Base-by-base conservation (phyloP, 225 moss, liverwort and hornwort species). In the Bryum argenteum region DNA sequence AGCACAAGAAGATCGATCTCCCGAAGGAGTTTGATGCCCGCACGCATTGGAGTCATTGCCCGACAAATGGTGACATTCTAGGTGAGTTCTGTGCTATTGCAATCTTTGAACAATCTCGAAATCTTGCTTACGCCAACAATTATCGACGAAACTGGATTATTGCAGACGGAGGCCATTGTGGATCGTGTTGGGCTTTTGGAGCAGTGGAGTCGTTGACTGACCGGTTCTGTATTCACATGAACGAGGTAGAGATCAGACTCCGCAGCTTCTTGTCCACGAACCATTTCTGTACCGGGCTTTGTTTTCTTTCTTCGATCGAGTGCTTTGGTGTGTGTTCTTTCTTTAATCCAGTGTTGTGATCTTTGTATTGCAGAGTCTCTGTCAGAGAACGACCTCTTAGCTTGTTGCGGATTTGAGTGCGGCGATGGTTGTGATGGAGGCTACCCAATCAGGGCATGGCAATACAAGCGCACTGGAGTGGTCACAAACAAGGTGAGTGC, bases 171-270 rank as follows among this genome's bases (percentile, higher is more conserved):
- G 97, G 97, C 5, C 97, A 98, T 54, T 98, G 97, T 80, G 97
- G 97, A 21, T 98, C 97, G 12, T 98, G 97, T 84, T 98, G 97
- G 97, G 97, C 97, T 5, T 98, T 98, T 73, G 97, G 94, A 74
- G 92, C 94, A 42, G 97, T 98, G 78, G 94, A 98, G 67, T 42
- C 97, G 8, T 78, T 98, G 57, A 92, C 97, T 0, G 97, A 94
- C 74, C 92, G 97, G 24, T 98, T 98, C 73, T 98, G 97, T 75
- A 94, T 94, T 58, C 90, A 86, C 69, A 21, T 86, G 80, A 89
- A 86, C 53, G 85, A 81, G 65, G 89, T 86, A 37, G 86, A 79
- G 21, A 58, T 42, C 22, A 17, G 18, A 16, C 19, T 38, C 15
- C 15, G 33, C 33, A 33, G 33, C 5, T 33, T 33, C 33, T 5